Evolutionary conservation across 805 yeast species (phyloP).

Genomic region (Wickerhamiella cacticola): DNA sequence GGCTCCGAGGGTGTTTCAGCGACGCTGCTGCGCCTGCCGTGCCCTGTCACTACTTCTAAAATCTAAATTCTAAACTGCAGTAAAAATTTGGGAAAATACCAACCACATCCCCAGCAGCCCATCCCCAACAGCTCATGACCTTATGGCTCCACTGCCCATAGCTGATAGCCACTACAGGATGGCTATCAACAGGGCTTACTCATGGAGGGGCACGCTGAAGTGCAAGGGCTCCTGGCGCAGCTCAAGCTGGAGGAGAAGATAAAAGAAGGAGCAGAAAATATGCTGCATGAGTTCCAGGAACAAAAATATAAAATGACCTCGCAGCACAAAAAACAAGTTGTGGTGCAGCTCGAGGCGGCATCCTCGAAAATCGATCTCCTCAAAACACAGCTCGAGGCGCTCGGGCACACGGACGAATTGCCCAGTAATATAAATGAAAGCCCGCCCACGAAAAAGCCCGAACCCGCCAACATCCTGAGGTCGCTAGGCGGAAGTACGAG

Average conservation of each 20-base stretch:
- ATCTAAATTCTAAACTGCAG: too few species aligned
- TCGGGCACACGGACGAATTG: conserved; percentile 29
- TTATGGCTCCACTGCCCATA: too few species aligned
- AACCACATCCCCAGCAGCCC: background rate
- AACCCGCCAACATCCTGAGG: background rate
- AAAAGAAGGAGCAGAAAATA: conserved; percentile 30
- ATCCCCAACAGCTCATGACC: background rate
- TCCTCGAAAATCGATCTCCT: conserved; percentile 16
- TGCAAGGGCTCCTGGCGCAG: conserved; percentile 24
- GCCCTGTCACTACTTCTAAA: too few species aligned
- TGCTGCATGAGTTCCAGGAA: conserved; percentile 26
- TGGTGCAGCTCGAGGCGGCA: conserved; percentile 20
- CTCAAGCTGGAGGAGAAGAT: conserved; percentile 30
- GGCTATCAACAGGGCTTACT: background rate
- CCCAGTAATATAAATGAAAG: background rate
- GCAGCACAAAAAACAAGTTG: conserved; percentile 15
- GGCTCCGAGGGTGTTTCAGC: too few species aligned
- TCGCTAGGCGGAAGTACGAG: background rate
- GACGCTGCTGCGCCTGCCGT: too few species aligned
- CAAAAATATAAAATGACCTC: conserved; percentile 15
- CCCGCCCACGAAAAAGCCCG: background rate
- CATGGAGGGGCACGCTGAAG: conserved; percentile 11
- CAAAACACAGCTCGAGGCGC: conserved; percentile 33
- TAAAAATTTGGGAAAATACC: too few species aligned
- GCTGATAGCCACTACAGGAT: background rate